A percentile compares a stretch with the other conserved stretches of the same genome.
Conservation (phyloP, 2,329 filamentous ascomycete species). For the Pseudogymnoascus sp. region DNA sequence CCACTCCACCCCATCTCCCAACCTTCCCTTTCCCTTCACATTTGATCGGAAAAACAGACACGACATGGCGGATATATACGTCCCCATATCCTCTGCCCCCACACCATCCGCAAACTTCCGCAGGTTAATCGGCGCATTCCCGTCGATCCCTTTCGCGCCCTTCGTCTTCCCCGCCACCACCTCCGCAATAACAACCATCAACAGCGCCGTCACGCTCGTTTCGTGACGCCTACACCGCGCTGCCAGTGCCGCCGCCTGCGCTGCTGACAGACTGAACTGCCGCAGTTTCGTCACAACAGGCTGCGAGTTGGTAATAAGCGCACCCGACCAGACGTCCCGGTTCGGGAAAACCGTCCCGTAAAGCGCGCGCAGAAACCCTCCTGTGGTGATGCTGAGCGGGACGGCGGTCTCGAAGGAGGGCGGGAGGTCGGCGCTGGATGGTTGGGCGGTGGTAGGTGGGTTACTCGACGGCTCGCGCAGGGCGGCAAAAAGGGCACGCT, state of each 20-base stretch:
- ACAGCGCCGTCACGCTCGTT: neutral
- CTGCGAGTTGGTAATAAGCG: neutral
- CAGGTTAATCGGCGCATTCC: neutral
- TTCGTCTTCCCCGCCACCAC: neutral
- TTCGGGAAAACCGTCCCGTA: slow-evolving; percentile 26
- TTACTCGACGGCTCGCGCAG: slow-evolving; percentile 36
- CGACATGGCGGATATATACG: neutral
- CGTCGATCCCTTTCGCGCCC: neutral
- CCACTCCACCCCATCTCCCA: neutral
- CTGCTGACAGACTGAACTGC: neutral
- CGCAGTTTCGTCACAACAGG: neutral
- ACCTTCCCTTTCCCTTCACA: neutral
- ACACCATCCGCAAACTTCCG: neutral
- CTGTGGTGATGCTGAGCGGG: neutral
- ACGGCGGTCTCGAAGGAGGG: neutral
- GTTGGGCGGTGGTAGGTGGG: slow-evolving; percentile 8
- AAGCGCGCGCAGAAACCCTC: slow-evolving; percentile 24
- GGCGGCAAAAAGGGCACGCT: slow-evolving; percentile 37
- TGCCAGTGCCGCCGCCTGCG: neutral
- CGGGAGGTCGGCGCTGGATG: neutral
- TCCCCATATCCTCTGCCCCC: neutral
- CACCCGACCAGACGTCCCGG: neutral
- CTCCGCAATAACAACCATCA: neutral
- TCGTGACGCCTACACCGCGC: neutral
- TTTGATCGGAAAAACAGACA: neutral